These are phyloP conservation scores for Yarrowia galli DNA, from an alignment of 1,139 yeast species.

Conservation along the genomic window DNA sequence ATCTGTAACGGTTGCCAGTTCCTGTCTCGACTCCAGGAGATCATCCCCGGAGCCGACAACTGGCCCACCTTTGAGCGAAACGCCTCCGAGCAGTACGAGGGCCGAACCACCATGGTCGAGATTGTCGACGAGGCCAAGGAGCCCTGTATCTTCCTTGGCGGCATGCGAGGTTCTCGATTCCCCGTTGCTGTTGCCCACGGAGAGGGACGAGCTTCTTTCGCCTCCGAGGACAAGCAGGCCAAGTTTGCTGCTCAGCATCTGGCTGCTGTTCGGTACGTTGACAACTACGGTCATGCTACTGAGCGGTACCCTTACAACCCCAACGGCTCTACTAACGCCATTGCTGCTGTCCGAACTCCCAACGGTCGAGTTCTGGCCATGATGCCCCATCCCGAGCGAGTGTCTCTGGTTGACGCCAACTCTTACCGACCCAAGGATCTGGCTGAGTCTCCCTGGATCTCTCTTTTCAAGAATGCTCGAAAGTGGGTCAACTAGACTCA, in stretches of 20 bases:
- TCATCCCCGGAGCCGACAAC: slow-evolving; percentile 93
- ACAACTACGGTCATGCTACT: slow-evolving; percentile 86
- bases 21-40: slow-evolving; percentile 81
- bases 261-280: slow-evolving; percentile 78
- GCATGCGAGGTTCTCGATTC: slow-evolving; percentile 88
- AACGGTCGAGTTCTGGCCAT: slow-evolving; percentile 96
- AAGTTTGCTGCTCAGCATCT: slow-evolving; percentile 59
- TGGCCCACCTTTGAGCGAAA: slow-evolving; percentile 98
- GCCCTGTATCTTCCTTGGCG: slow-evolving; percentile 78
- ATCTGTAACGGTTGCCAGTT: slow-evolving; percentile 99
- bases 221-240: slow-evolving; percentile 55
- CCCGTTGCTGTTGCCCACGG: slow-evolving; percentile 99
- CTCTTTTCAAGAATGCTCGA: slow-evolving; percentile 91
- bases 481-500: slow-evolving; percentile 77
- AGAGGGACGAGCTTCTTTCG: slow-evolving; percentile 90
- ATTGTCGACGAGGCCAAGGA: slow-evolving; percentile 56
- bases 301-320: slow-evolving; percentile 92
- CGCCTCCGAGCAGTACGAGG: slow-evolving; percentile 93
- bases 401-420: slow-evolving; percentile 82
- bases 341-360: slow-evolving; percentile 88
- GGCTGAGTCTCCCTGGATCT: slow-evolving; percentile 86
- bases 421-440: slow-evolving; percentile 57
- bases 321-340: slow-evolving; percentile 93
- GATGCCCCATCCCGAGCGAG: slow-evolving; percentile 99
- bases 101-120: slow-evolving; percentile 91